Evolutionary conservation across 768 basidiomycete species (phyloP).

Genomic region (Lactifluus subvellereus): DNA sequence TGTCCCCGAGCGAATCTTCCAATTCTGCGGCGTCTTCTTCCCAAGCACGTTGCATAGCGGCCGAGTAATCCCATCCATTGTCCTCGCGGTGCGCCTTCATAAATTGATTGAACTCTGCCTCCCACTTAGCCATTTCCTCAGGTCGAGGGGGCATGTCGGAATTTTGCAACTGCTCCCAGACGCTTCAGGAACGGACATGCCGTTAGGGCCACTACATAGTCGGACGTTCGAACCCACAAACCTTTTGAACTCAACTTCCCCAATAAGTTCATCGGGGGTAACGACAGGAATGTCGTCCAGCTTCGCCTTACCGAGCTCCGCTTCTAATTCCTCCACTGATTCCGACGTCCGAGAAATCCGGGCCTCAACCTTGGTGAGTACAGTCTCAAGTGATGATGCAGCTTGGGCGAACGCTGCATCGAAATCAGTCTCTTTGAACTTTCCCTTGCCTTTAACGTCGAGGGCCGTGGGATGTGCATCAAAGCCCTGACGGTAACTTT

Average conservation of each 20-base stretch:
- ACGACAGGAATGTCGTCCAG: slow-evolving; percentile 23
- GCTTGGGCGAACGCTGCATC: slow-evolving; percentile 79
- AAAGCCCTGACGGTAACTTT: slow-evolving; percentile 23
- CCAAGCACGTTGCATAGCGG: slow-evolving; percentile 55
- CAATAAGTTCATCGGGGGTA: slow-evolving; percentile 22
- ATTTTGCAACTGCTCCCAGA: slow-evolving; percentile 57
- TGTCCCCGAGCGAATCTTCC: slow-evolving; percentile 32
- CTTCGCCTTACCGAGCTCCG: slow-evolving; percentile 34
- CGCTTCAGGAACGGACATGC: slow-evolving; percentile 34
- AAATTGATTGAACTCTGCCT: slow-evolving; percentile 74
- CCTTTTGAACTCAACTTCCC: slow-evolving; percentile 46
- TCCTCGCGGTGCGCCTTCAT: slow-evolving; percentile 62
- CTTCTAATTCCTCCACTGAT: slow-evolving; percentile 46
- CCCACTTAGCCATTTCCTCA: slow-evolving; percentile 74
- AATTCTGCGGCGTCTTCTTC: slow-evolving; percentile 33
- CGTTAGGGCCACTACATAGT: not conserved
- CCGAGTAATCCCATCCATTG: slow-evolving; percentile 49
- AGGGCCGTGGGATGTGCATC: slow-evolving; percentile 12
- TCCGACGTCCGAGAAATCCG: not conserved
- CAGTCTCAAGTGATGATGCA: slow-evolving; percentile 44
- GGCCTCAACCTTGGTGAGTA: slow-evolving; percentile 38
- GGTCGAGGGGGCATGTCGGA: slow-evolving; percentile 51
- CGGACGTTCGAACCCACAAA: slow-evolving; percentile 30
- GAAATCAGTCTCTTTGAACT: slow-evolving; percentile 70
- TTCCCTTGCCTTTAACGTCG: slow-evolving; percentile 64